These are phyloP conservation scores for Hemileccinum impolitum DNA, from an alignment of 768 basidiomycete species.

Conservation along the genomic window DNA sequence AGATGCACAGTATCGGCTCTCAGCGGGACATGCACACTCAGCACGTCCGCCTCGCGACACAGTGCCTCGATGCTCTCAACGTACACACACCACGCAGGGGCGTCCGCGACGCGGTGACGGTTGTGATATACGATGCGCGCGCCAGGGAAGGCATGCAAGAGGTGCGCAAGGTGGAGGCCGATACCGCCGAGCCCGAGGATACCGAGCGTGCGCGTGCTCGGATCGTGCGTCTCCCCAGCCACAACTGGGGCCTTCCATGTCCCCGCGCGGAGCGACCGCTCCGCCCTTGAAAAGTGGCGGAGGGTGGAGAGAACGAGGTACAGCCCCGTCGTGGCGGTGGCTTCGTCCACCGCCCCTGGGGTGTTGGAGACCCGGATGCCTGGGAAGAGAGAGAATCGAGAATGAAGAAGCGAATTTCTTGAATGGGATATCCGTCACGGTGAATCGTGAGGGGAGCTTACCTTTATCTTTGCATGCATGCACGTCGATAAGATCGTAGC, in stretches of 20 bases:
- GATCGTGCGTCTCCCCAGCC: slow-evolving; percentile 54
- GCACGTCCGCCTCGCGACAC: slow-evolving; percentile 69
- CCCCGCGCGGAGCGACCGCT: slow-evolving; percentile 47
- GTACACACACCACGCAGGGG: slow-evolving; percentile 77
- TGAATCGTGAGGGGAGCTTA: slow-evolving; percentile 36
- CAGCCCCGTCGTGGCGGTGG: slow-evolving; percentile 84
- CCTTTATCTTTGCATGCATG: slow-evolving; percentile 67
- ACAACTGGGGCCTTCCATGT: slow-evolving; percentile 59
- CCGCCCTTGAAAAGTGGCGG: slow-evolving; percentile 67
- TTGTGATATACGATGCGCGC: slow-evolving; percentile 89
- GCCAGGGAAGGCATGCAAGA: slow-evolving; percentile 68
- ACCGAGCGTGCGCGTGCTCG: slow-evolving; percentile 65
- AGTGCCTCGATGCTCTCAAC: slow-evolving; percentile 62
- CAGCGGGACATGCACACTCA: slow-evolving; percentile 85
- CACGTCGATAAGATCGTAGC: slow-evolving; percentile 83
- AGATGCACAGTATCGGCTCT: slow-evolving; percentile 67
- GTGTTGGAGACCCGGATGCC: slow-evolving; percentile 80
- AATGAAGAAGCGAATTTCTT: too few relatives aligned
- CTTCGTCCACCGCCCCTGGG: slow-evolving; percentile 86
- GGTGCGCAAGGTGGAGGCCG: slow-evolving; percentile 64
- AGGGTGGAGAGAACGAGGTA: slow-evolving; percentile 78
- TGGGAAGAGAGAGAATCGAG: slow-evolving; percentile 33
- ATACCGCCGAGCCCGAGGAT: slow-evolving; percentile 80
- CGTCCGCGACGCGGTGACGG: slow-evolving; percentile 51
- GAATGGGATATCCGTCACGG: slow-evolving; percentile 8